phyloP scores from a whole-genome alignment of 2,329 filamentous ascomycete genomes.

The Scytalidium sp. region DNA sequence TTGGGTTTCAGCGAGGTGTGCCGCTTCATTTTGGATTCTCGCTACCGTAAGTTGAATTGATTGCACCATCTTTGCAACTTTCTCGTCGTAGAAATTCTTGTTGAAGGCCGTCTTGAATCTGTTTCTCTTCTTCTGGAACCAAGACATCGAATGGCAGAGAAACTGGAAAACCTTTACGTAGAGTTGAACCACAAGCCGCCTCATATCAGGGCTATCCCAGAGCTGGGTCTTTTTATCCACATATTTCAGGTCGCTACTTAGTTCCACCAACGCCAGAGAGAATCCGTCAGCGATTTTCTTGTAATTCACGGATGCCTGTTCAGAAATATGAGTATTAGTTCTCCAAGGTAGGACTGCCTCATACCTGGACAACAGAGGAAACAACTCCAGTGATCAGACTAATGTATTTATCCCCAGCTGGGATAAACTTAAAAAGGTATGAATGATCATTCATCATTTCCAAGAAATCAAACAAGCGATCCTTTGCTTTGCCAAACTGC shows the following conservation, averaged over 20 bases:
- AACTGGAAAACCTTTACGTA: slow-evolving; percentile 11
- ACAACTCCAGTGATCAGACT: too few relatives aligned
- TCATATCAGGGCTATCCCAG: slow-evolving; percentile 5
- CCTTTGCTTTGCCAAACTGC: too few relatives aligned
- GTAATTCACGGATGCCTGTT: too few relatives aligned
- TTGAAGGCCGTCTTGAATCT: slow-evolving; percentile 7
- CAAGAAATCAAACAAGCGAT: too few relatives aligned
- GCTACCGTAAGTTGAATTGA: slow-evolving; percentile 1
- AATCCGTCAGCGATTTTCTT: too few relatives aligned
- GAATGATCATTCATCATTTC: too few relatives aligned
- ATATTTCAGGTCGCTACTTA: slow-evolving; percentile 6
- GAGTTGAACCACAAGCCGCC: slow-evolving; percentile 1
- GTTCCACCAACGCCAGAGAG: slow-evolving; percentile 7
- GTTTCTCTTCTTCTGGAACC: slow-evolving; percentile 2
- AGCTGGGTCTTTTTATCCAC: slow-evolving; percentile 6
- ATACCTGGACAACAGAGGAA: too few relatives aligned
- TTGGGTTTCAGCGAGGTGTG: neutral
- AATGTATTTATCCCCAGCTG: too few relatives aligned
- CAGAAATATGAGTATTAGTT: too few relatives aligned
- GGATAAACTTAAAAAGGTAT: too few relatives aligned
- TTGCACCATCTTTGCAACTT: slow-evolving; percentile 6
- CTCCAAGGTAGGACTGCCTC: too few relatives aligned
- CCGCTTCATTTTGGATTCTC: neutral
- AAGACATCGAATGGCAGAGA: slow-evolving; percentile 11
- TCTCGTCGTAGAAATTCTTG: slow-evolving; percentile 7